Evolutionary conservation across 176 grass and related monocot genomes (phyloP).

Genomic region (Carex scoparia): DNA sequence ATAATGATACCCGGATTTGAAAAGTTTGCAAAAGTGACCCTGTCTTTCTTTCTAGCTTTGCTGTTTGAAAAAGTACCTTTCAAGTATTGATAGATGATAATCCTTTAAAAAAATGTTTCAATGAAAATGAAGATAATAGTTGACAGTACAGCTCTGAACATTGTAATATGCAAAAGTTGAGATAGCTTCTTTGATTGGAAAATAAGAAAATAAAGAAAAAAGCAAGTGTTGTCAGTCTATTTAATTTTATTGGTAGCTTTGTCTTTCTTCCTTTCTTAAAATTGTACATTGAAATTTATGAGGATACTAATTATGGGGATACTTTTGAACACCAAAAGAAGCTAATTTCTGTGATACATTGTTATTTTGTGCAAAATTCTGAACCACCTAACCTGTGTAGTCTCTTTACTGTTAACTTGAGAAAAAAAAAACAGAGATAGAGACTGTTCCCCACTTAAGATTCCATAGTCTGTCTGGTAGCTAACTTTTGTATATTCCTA

Average conservation of each 20-base stretch:
- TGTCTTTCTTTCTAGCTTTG: not conserved
- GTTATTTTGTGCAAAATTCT: not conserved
- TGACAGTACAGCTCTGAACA: not conserved
- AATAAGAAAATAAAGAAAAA: not conserved
- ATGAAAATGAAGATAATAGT: not conserved
- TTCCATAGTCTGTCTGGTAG: constrained; percentile 14
- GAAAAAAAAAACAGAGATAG: not conserved
- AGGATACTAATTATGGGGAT: not conserved
- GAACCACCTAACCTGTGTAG: not conserved
- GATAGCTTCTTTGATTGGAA: not conserved
- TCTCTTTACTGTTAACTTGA: constrained; percentile 1
- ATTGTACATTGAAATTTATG: not conserved
- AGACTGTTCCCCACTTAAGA: constrained; percentile 1
- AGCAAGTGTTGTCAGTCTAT: not conserved
- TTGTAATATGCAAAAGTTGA: not conserved
- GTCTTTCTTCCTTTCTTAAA: not conserved
- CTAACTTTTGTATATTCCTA: not conserved
- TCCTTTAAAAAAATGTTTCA: not conserved
- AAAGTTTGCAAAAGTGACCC: not conserved
- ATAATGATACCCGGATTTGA: not conserved
- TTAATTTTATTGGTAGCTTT: not conserved
- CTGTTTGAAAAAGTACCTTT: constrained; percentile 10
- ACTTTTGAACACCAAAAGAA: not conserved
- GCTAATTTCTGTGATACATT: not conserved
- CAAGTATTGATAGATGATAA: not conserved